Evolutionary conservation across 2,329 filamentous ascomycete species (phyloP).

Genomic region (Nothopassalora personata): DNA sequence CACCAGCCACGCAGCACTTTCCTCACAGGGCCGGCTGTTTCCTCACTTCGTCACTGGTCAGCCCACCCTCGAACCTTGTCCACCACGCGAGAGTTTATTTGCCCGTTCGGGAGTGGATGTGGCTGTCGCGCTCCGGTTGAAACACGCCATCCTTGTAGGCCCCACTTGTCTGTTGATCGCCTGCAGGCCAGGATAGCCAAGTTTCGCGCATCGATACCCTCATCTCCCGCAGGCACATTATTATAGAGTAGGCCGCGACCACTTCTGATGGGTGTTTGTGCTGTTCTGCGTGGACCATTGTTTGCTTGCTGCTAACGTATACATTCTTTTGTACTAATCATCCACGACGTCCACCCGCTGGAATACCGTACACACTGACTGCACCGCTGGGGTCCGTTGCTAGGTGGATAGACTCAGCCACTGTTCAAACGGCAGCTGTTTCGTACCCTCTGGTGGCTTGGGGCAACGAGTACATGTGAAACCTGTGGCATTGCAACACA

Average conservation of each 20-base stretch:
- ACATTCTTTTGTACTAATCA: not conserved
- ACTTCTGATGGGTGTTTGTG: not conserved
- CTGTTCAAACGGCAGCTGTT: constrained; percentile 3
- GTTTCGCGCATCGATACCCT: constrained; percentile 10
- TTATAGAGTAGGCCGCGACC: not conserved
- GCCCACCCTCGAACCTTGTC: not conserved
- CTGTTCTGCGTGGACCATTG: not conserved
- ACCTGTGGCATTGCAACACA: not conserved
- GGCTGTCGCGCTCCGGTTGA: constrained; percentile 9
- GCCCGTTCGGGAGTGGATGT: constrained; percentile 3
- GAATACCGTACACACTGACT: not conserved
- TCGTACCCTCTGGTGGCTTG: constrained; percentile 6
- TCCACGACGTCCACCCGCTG: not conserved
- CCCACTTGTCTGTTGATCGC: constrained; percentile 9
- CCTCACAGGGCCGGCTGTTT: not conserved
- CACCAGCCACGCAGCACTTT: not conserved
- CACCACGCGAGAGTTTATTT: not conserved
- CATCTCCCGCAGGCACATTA: constrained; percentile 15
- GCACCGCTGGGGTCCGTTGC: not conserved
- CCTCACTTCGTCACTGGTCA: not conserved
- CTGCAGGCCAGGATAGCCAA: constrained; percentile 12
- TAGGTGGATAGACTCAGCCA: not conserved
- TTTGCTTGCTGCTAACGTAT: not conserved
- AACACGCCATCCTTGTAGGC: constrained; percentile 6
- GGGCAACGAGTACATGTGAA: constrained; percentile 6